Percentiles rank a stretch among this genome's conserved stretches.
These are phyloP conservation scores for Apophysomyces elegans DNA, from an alignment of 371 early-diverging fungal genomes.

Conservation along the genomic window DNA sequence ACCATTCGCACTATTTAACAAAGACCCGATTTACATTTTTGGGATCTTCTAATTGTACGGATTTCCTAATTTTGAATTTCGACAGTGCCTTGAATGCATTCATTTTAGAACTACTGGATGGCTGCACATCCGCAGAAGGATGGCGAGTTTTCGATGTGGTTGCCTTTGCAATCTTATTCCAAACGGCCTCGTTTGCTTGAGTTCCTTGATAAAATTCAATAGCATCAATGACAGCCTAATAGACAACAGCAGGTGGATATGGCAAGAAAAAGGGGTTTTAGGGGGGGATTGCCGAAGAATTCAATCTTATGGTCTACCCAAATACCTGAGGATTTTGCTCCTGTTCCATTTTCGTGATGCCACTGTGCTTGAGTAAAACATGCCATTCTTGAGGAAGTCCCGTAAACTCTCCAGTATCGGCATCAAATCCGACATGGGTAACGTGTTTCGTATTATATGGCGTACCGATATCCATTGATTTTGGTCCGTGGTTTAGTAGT, in stretches of 20 bases:
- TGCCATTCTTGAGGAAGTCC: conserved; percentile 96
- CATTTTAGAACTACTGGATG: conserved; percentile 6
- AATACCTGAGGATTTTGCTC: conserved; percentile 87
- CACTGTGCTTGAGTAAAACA: conserved; percentile 83
- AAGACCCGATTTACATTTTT: not conserved
- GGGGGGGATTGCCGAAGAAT: not conserved
- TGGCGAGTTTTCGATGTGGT: conserved; percentile 19
- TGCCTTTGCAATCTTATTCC: conserved; percentile 85
- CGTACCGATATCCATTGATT: conserved; percentile 72
- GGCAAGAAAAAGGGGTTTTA: not conserved
- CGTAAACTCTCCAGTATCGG: conserved; percentile 89
- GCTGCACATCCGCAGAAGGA: conserved; percentile 5
- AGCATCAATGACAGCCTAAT: conserved; percentile 86
- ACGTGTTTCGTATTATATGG: conserved; percentile 97
- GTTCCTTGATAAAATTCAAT: conserved; percentile 89
- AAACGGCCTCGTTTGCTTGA: conserved; percentile 74
- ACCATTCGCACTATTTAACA: not conserved
- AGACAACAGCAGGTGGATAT: conserved; percentile 20
- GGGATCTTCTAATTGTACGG: conserved; percentile 3
- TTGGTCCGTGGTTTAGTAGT: conserved; percentile 10
- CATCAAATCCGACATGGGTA: conserved; percentile 92
- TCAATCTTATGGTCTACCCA: not conserved
- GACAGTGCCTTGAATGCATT: conserved; percentile 9
- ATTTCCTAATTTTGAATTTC: conserved; percentile 8
- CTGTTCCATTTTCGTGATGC: conserved; percentile 94